phyloP scores from a whole-genome alignment of 2,329 filamentous ascomycete species.

The Calcarisporium arbuscula region DNA sequence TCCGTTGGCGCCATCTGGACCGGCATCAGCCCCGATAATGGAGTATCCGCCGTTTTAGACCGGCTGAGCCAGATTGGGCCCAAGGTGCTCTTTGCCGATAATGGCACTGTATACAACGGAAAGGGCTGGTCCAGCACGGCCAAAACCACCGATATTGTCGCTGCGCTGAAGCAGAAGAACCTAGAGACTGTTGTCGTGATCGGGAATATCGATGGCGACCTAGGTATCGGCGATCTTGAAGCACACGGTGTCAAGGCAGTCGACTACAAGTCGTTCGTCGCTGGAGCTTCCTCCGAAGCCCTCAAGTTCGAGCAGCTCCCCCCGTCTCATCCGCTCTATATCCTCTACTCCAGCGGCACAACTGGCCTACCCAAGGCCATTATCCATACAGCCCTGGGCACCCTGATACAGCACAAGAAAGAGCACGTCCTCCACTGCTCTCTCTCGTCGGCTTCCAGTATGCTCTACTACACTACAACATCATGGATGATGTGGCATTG shows the following conservation, averaged over 20 bases:
- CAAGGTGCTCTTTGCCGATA: constrained; percentile 77
- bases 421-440: constrained; percentile 86
- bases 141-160: constrained; percentile 74
- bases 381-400: constrained; percentile 84
- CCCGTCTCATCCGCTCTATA: constrained; percentile 85
- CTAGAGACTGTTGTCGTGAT: constrained; percentile 71
- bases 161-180: constrained; percentile 50
- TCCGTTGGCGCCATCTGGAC: constrained; percentile 89
- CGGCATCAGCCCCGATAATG: constrained; percentile 85
- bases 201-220: constrained; percentile 49
- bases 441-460: constrained; percentile 61
- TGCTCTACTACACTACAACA: constrained; percentile 92
- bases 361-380: constrained; percentile 88
- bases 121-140: constrained; percentile 74
- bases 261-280: constrained; percentile 40
- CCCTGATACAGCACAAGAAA: constrained; percentile 93
- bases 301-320: constrained; percentile 69
- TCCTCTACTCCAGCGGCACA: constrained; percentile 89
- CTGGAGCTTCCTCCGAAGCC: constrained; percentile 32
- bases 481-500: constrained; percentile 99
- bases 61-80: constrained; percentile 81
- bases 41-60: constrained; percentile 85
- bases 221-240: constrained; percentile 35
- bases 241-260: constrained; percentile 32
- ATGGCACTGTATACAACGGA: constrained; percentile 84